These are phyloP conservation scores for Coprinopsis cinerea DNA, from an alignment of 768 basidiomycete genomes.

Conservation along the genomic window DNA sequence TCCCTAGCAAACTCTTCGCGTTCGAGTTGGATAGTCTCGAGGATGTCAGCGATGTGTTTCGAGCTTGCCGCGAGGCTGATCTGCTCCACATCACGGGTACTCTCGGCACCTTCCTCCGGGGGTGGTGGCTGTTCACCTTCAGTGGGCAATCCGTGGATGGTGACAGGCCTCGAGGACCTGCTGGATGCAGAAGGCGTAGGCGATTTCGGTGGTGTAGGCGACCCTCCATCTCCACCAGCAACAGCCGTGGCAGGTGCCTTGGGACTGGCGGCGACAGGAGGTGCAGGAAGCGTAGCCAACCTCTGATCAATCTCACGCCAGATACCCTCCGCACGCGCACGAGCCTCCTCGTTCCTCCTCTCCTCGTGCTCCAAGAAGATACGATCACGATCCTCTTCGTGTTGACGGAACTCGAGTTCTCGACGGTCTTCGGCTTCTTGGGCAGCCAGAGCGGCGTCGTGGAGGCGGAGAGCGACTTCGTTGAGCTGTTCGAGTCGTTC, in stretches of 20 bases:
- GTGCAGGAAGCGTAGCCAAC: slow-evolving; percentile 29
- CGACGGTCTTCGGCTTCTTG: slow-evolving; percentile 58
- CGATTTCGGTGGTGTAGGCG: background rate
- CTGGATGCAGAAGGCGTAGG: background rate
- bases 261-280: slow-evolving; percentile 9
- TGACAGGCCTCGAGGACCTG: background rate
- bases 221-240: background rate
- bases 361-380: slow-evolving; percentile 56
- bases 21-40: slow-evolving; percentile 52
- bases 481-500: slow-evolving; percentile 52
- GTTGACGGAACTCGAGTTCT: slow-evolving; percentile 55
- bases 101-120: background rate
- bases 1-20: slow-evolving; percentile 54
- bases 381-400: slow-evolving; percentile 60
- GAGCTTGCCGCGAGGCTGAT: slow-evolving; percentile 27
- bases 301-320: slow-evolving; percentile 35
- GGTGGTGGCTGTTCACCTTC: background rate
- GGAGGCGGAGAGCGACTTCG: slow-evolving; percentile 47
- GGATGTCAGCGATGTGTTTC: slow-evolving; percentile 51
- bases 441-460: slow-evolving; percentile 40
- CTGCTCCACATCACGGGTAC: background rate
- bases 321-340: slow-evolving; percentile 43
- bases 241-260: background rate
- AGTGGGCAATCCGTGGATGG: background rate
- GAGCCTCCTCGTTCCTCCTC: slow-evolving; percentile 51